Evolutionary conservation across 2,329 filamentous ascomycete species (phyloP).

Genomic region (Botrytis aclada): DNA sequence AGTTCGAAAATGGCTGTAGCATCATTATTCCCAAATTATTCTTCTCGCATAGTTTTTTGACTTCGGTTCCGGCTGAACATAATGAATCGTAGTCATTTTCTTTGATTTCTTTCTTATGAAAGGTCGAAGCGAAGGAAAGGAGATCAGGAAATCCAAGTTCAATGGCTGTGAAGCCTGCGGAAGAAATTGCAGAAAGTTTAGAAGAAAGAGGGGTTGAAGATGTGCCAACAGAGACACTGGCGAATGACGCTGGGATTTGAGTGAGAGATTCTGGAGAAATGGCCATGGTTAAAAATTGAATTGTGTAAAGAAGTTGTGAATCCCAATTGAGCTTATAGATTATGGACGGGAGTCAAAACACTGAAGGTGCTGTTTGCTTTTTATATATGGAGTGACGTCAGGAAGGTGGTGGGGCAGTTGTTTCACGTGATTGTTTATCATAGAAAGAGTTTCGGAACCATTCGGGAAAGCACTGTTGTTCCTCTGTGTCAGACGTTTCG

Average conservation of each 20-base stretch:
- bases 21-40: conserved; percentile 62
- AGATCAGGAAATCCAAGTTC: conserved; percentile 76
- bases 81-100: conserved; percentile 60
- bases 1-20: conserved; percentile 73
- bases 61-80: conserved; percentile 50
- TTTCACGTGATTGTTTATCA: conserved; percentile 11
- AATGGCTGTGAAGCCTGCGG: conserved; percentile 64
- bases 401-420: neutral
- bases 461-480: conserved; percentile 16
- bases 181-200: conserved; percentile 61
- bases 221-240: conserved; percentile 53
- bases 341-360: neutral
- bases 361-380: neutral
- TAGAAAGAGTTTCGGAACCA: conserved; percentile 9
- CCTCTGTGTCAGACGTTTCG: conserved; percentile 7
- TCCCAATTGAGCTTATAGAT: neutral
- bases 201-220: conserved; percentile 53
- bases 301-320: neutral
- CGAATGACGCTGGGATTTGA: conserved; percentile 50
- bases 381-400: conserved; percentile 12
- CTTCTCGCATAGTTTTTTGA: conserved; percentile 53
- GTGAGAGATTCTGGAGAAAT: conserved; percentile 24
- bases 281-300: neutral
- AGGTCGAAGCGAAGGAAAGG: conserved; percentile 55
- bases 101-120: conserved; percentile 49